Evolutionary conservation across 768 basidiomycete genomes (phyloP).

Genomic region (Filobasidium wieringae): DNA sequence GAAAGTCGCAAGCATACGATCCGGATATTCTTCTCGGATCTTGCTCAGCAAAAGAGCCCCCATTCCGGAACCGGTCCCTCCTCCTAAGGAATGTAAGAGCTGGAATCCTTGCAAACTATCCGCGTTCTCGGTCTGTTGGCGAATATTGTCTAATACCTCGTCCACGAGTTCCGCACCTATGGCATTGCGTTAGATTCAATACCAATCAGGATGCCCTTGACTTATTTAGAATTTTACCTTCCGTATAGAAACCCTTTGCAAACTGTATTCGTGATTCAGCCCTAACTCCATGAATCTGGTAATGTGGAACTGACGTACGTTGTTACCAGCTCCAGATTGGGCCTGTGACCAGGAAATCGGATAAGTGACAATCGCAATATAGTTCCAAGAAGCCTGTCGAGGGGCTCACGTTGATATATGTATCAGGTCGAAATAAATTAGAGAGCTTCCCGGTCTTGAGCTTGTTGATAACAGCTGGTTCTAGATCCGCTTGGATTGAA

Average conservation of each 20-base stretch:
- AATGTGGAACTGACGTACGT: constrained; percentile 35
- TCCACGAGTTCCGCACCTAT: constrained; percentile 71
- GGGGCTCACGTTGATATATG: constrained; percentile 50
- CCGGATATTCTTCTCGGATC: constrained; percentile 37
- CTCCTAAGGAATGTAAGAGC: constrained; percentile 34
- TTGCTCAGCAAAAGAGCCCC: constrained; percentile 34
- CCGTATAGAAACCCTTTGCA: constrained; percentile 82
- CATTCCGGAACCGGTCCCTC: constrained; percentile 36
- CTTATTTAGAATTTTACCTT: constrained; percentile 33
- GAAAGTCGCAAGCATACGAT: constrained; percentile 38
- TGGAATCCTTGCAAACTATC: constrained; percentile 70
- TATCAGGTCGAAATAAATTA: constrained; percentile 72
- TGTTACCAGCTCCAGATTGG: constrained; percentile 65
- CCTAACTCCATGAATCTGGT: too few relatives aligned
- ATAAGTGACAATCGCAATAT: background rate
- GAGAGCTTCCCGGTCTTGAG: constrained; percentile 61
- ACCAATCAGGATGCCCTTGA: background rate
- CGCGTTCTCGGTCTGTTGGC: constrained; percentile 66
- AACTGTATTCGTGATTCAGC: too few relatives aligned
- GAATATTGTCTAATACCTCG: constrained; percentile 49
- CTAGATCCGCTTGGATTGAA: constrained; percentile 80
- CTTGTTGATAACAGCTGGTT: constrained; percentile 72
- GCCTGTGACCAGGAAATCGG: background rate
- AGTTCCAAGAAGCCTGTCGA: background rate
- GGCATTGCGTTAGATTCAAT: constrained; percentile 23